These are phyloP conservation scores for sorghum (Sorghum bicolor) DNA, from an alignment of 176 grass and related monocot species.

Conservation along the genomic window DNA sequence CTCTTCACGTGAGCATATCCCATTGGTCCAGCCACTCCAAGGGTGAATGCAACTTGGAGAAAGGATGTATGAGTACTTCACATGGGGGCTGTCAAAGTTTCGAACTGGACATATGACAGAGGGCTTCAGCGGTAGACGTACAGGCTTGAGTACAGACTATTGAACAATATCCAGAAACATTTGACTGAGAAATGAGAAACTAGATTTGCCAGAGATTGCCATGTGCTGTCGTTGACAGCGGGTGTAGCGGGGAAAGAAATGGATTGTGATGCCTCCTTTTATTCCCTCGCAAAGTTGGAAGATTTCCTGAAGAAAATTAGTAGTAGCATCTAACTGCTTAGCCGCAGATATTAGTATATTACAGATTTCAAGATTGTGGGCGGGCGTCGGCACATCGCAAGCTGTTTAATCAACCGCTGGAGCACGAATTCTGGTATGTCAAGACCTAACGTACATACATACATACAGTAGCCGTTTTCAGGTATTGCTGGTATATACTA, in stretches of 20 bases:
- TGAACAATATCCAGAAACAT: conserved; percentile 6
- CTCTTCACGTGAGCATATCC: conserved; percentile 51
- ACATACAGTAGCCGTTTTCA: not conserved
- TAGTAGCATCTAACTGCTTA: not conserved
- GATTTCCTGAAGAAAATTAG: conserved; percentile 11
- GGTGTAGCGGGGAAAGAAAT: not conserved
- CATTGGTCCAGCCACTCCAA: conserved; percentile 19
- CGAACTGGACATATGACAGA: conserved; percentile 29
- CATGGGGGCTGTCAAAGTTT: conserved; percentile 29
- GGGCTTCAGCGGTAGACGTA: conserved; percentile 6
- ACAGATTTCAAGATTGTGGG: not conserved
- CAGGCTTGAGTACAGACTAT: not conserved
- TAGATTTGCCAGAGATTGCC: conserved; percentile 6
- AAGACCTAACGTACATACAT: not conserved
- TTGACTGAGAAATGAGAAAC: not conserved
- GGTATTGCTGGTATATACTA: conserved; percentile 8
- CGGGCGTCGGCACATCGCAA: not conserved
- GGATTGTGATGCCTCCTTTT: not conserved
- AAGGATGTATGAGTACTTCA: conserved; percentile 14
- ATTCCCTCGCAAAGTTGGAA: not conserved
- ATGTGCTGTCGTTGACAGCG: not conserved
- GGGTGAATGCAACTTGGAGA: conserved; percentile 11
- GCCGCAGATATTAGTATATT: not conserved
- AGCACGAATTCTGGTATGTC: not conserved
- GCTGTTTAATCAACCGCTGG: not conserved